Base-by-base conservation (phyloP, 1,284 basidiomycete genomes). In the Cryptococcus sp. region DNA sequence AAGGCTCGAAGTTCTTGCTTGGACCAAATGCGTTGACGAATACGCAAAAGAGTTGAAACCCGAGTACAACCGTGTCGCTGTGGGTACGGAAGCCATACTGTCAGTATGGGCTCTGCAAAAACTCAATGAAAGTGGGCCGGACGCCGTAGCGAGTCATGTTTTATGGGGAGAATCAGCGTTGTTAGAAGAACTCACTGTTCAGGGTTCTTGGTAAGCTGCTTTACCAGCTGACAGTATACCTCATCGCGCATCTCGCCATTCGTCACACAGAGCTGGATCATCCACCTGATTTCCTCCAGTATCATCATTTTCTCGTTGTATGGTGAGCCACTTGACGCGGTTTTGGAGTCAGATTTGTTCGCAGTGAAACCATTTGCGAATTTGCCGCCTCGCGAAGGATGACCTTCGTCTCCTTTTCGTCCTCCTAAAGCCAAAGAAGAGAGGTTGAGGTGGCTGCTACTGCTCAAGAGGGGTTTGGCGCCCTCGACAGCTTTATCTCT, bases 1-100 rank as follows among this genome's bases (percentile, higher is more conserved):
- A 90, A 0, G 86, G 82, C 73, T 92, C 89, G 66, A 95, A 92
- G 72, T 91, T 87, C 77, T 91, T 91, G 19, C 90, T 93, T 0
- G 93, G 93, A 3, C 90, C 89, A 73, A 95, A 95, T 1, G 90
- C 88, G 54, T 89, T 84, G 17, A 93, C 81, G 26, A 93, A 79
- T 0, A 94, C 91, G 71, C 91, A 94, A 38, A 95, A 80, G 46
- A 95, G 79, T 72, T 95, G 93, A 89, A 92, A 95, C 26, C 92
- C 93, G 66, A 87, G 87, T 78, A 93, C 91, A 37, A 86, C 75
- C 66, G 89, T 88, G 68, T 93, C 89, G 22, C 89, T 91, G 38
- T 11, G 53, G 40, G 16, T 37, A 38, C 25, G 37, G n/a, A 11
- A 23, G 37, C n/a, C 38, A n/a, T 10, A 19, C 5, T 5, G 19